These are phyloP conservation scores for Sporisorium iseilematis-ciliati DNA, from an alignment of 1,284 basidiomycete species.

Conservation along the genomic window DNA sequence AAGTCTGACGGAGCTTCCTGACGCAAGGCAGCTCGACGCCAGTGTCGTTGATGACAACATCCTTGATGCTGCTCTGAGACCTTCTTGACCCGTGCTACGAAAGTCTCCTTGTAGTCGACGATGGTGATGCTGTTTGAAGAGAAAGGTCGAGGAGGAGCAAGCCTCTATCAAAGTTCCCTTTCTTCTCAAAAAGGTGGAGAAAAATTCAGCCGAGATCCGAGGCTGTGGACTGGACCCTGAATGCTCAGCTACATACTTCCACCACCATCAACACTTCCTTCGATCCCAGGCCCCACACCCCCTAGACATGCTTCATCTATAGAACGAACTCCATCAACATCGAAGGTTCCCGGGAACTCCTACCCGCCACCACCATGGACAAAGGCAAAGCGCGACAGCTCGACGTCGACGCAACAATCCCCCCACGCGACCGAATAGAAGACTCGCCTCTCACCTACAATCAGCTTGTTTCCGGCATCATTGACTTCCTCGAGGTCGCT, in stretches of 20 bases:
- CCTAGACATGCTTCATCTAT: conserved; percentile 1
- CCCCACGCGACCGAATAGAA: conserved; percentile 33
- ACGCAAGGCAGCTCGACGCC: not conserved
- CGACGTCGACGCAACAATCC: conserved; percentile 11
- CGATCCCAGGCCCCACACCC: not conserved
- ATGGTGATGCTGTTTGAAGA: not conserved
- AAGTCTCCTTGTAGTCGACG: not conserved
- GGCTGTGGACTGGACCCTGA: conserved; percentile 22
- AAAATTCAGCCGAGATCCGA: conserved; percentile 20
- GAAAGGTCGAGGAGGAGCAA: not conserved
- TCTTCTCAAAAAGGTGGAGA: conserved; percentile 8
- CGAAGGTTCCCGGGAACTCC: no score
- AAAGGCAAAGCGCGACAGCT: conserved; percentile 46
- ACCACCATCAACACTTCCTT: not conserved
- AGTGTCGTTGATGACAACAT: conserved; percentile 3
- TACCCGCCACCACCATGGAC: conserved; percentile 22
- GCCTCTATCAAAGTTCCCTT: conserved; percentile 1
- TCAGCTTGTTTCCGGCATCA: conserved; percentile 45
- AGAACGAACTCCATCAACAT: not conserved
- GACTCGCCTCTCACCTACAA: conserved; percentile 54
- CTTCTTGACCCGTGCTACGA: no score
- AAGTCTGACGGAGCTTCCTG: conserved; percentile 1
- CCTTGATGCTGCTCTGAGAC: not conserved
- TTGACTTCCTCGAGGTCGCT: conserved; percentile 79
- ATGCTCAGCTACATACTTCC: conserved; percentile 14